phyloP scores from a whole-genome alignment of 108 stramenopile species.

The Fragilaria crotonensis region DNA sequence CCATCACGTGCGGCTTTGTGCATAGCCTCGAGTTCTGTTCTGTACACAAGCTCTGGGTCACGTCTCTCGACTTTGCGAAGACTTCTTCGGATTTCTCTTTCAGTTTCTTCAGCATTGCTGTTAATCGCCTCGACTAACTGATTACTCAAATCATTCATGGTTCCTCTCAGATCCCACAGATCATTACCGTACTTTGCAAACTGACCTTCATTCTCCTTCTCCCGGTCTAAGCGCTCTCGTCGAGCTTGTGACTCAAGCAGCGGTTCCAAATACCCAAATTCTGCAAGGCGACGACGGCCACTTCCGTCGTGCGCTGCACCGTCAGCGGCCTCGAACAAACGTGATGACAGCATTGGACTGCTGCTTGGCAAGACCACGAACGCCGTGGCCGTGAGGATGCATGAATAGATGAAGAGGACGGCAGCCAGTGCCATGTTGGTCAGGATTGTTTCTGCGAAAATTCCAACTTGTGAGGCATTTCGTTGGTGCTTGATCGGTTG shows the following conservation, averaged over 20 bases:
- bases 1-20: constrained; percentile 35
- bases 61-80: constrained; percentile 26
- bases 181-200: constrained; percentile 48
- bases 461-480: too few relatives aligned
- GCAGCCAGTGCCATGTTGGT: too few relatives aligned
- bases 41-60: constrained; percentile 50
- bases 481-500: too few relatives aligned
- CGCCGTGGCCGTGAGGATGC: too few relatives aligned
- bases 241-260: constrained; percentile 20
- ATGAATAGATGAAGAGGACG: too few relatives aligned
- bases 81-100: constrained; percentile 16
- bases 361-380: too few relatives aligned
- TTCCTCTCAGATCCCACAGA: constrained; percentile 35
- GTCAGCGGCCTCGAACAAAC: too few relatives aligned
- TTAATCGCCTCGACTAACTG: constrained; percentile 25
- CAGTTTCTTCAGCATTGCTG: background rate
- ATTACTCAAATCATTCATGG: constrained; percentile 15
- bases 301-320: background rate
- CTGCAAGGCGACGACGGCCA: constrained; percentile 12
- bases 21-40: constrained; percentile 19
- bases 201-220: constrained; percentile 12
- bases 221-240: constrained; percentile 18
- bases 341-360: too few relatives aligned
- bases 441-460: too few relatives aligned
- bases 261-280: constrained; percentile 37